Conservation (phyloP, 768 basidiomycete species). For the Pulveroboletus frians region DNA sequence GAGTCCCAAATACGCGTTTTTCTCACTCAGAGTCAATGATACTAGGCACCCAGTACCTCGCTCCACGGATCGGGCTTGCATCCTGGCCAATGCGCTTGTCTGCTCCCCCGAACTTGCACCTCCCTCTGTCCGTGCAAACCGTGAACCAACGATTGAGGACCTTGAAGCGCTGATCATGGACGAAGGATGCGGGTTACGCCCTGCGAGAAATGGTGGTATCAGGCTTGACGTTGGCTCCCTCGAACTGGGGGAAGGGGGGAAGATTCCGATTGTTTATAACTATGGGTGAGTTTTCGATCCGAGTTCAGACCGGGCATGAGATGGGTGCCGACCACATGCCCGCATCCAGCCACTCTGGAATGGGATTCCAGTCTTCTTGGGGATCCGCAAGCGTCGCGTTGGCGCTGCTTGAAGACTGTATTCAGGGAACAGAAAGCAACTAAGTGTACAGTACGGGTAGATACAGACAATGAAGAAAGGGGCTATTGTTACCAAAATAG, state of each 20-base stretch:
- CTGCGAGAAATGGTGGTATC: constrained; percentile 63
- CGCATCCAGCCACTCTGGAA: constrained; percentile 51
- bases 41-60: constrained; percentile 61
- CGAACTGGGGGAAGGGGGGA: constrained; percentile 22
- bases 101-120: constrained; percentile 56
- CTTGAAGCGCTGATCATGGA: constrained; percentile 44
- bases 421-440: constrained; percentile 16
- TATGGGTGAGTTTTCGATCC: constrained; percentile 48
- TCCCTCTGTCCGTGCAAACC: constrained; percentile 43
- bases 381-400: constrained; percentile 52
- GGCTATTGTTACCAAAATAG: neutral
- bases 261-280: constrained; percentile 53
- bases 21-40: neutral
- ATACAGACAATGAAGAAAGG: neutral
- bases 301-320: neutral
- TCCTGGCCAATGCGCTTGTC: constrained; percentile 47
- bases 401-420: constrained; percentile 40
- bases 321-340: neutral
- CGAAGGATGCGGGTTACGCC: constrained; percentile 61
- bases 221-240: constrained; percentile 49
- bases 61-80: constrained; percentile 54
- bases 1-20: too few relatives aligned
- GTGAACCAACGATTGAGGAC: constrained; percentile 47
- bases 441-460: neutral
- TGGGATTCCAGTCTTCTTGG: constrained; percentile 63